A percentile compares a stretch with the other conserved stretches of the same genome.
Evolutionary conservation across 2,329 filamentous ascomycete species (phyloP).

Genomic region (Penicillium sp.): DNA sequence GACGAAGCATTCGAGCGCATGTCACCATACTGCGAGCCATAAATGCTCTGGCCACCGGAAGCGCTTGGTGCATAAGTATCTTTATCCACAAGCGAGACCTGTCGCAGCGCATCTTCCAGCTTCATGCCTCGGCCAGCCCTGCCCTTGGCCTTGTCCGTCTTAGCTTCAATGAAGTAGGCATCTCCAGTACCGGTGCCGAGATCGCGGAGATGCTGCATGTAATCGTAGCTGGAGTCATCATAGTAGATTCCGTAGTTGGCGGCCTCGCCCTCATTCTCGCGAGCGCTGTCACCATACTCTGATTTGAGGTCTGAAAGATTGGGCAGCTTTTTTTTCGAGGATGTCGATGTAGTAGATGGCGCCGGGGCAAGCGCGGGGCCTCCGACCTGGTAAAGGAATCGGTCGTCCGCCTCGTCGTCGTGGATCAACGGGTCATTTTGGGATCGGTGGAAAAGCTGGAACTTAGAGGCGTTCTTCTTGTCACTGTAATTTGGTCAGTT

Average conservation of each 20-base stretch:
- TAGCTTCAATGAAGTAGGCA: slow-evolving; percentile 74
- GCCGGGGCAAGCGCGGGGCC: slow-evolving; percentile 35
- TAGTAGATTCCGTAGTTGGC: slow-evolving; percentile 91
- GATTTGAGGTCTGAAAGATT: slow-evolving; percentile 72
- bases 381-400: slow-evolving; percentile 73
- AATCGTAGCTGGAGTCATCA: slow-evolving; percentile 94
- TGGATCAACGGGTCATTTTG: slow-evolving; percentile 98
- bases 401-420: slow-evolving; percentile 80
- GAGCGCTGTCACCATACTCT: slow-evolving; percentile 63
- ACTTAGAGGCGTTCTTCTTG: slow-evolving; percentile 90
- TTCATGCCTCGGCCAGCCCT: slow-evolving; percentile 67
- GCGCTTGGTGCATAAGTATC: slow-evolving; percentile 21
- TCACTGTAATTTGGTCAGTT: slow-evolving; percentile 52
- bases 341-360: slow-evolving; percentile 26
- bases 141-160: slow-evolving; percentile 58
- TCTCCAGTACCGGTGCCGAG: slow-evolving; percentile 67
- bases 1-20: slow-evolving; percentile 57
- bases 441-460: slow-evolving; percentile 88
- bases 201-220: slow-evolving; percentile 98
- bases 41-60: slow-evolving; percentile 32
- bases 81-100: slow-evolving; percentile 49
- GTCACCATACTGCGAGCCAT: slow-evolving; percentile 43
- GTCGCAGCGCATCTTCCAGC: slow-evolving; percentile 76
- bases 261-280: slow-evolving; percentile 91
- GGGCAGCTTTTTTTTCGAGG: slow-evolving; percentile 46